A percentile compares a stretch with the other conserved stretches of the same genome.
These are phyloP conservation scores for Silene latifolia DNA, from an alignment of 148 eudicot genomes.

Conservation along the genomic window DNA sequence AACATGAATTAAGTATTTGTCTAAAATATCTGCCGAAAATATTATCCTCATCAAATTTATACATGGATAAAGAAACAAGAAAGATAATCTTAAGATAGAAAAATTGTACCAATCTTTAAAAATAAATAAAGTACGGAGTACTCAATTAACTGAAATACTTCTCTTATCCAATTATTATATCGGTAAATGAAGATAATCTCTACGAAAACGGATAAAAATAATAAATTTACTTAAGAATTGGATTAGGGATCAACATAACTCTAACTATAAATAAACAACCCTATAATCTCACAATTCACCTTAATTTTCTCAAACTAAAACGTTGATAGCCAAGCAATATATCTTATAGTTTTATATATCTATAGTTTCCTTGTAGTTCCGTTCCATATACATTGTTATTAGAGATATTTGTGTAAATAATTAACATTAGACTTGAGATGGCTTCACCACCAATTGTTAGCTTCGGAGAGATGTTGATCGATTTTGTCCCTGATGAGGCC, in stretches of 20 bases:
- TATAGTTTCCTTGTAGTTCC: too few species aligned
- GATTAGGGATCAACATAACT: conserved; percentile 6
- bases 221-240: conserved; percentile 11
- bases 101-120: too few species aligned
- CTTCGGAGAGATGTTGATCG: conserved; percentile 68
- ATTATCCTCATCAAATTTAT: too few species aligned
- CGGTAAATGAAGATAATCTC: neutral
- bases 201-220: neutral
- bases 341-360: too few species aligned
- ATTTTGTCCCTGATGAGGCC: conserved; percentile 50
- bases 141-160: too few species aligned
- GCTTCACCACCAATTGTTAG: conserved; percentile 34
- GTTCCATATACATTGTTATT: too few species aligned
- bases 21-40: too few species aligned
- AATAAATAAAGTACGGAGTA: too few species aligned
- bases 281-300: conserved; percentile 1
- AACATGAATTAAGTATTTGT: too few species aligned
- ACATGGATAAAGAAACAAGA: too few species aligned
- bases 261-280: conserved; percentile 4
- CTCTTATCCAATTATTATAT: neutral
- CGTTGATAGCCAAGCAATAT: neutral
- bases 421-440: conserved; percentile 7
- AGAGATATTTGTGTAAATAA: too few species aligned
- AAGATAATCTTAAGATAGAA: too few species aligned
- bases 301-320: conserved; percentile 2